These are phyloP conservation scores for Hydnum rufescens DNA, from an alignment of 768 basidiomycete species.

Conservation along the genomic window DNA sequence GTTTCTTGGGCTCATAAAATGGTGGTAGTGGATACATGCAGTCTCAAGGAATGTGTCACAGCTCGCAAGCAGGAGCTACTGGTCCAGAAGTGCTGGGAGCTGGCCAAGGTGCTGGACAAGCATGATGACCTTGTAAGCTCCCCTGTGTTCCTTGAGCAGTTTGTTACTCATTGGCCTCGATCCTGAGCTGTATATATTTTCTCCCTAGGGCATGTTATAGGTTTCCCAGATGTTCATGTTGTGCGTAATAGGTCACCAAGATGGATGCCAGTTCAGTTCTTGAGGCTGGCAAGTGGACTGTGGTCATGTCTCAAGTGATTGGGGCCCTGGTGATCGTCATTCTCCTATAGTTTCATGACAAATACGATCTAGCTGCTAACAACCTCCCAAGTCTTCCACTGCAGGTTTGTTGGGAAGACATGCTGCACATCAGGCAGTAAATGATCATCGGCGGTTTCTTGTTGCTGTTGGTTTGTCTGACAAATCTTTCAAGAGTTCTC, in stretches of 20 bases:
- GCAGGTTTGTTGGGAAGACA: slow-evolving; percentile 29
- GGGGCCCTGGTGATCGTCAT: not conserved
- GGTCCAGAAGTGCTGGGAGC: slow-evolving; percentile 34
- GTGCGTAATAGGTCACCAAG: slow-evolving; percentile 38
- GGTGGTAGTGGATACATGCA: not conserved
- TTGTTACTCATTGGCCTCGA: slow-evolving; percentile 53
- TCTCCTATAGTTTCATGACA: slow-evolving; percentile 33
- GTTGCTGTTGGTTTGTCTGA: not conserved
- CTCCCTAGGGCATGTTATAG: not conserved
- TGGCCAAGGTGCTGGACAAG: slow-evolving; percentile 37
- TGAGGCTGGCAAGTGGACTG: slow-evolving; percentile 36
- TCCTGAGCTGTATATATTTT: slow-evolving; percentile 46
- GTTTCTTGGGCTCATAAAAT: not conserved
- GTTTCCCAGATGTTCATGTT: slow-evolving; percentile 6
- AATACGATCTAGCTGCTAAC: slow-evolving; percentile 40
- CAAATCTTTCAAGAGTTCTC: too few relatives aligned
- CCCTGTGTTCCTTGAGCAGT: slow-evolving; percentile 34
- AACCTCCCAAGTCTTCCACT: slow-evolving; percentile 7
- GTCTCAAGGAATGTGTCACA: slow-evolving; percentile 12
- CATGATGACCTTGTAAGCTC: slow-evolving; percentile 59
- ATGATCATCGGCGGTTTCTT: slow-evolving; percentile 23
- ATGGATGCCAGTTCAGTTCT: slow-evolving; percentile 52
- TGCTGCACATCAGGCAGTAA: slow-evolving; percentile 38
- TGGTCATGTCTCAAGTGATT: not conserved
- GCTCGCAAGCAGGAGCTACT: slow-evolving; percentile 24